phyloP scores from a whole-genome alignment of 2,329 filamentous ascomycete species.

The Metarhizium guizhouense region DNA sequence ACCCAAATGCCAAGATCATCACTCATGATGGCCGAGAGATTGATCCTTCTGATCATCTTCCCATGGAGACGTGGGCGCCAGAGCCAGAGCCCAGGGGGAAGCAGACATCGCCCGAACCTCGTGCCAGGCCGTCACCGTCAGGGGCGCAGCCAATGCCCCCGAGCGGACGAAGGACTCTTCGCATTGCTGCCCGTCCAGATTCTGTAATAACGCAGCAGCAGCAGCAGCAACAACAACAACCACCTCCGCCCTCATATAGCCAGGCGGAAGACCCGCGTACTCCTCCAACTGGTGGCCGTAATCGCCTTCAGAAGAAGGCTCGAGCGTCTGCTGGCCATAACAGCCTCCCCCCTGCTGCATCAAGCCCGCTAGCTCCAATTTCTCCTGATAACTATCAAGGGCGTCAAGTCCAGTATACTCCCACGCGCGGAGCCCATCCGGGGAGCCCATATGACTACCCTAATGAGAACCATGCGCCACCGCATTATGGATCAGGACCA shows the following conservation, averaged over 20 bases:
- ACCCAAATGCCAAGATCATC: slow-evolving; percentile 60
- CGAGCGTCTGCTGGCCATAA: slow-evolving; percentile 31
- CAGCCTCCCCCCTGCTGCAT: slow-evolving; percentile 25
- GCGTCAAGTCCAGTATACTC: slow-evolving; percentile 26
- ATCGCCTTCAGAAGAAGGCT: slow-evolving; percentile 57
- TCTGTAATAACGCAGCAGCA: slow-evolving; percentile 25
- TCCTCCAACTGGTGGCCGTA: slow-evolving; percentile 35
- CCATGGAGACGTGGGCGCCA: slow-evolving; percentile 68
- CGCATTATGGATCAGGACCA: slow-evolving; percentile 34
- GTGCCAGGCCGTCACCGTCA: slow-evolving; percentile 36
- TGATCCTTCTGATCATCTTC: slow-evolving; percentile 73
- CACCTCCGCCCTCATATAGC: slow-evolving; percentile 19
- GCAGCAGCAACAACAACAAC: slow-evolving; percentile 14
- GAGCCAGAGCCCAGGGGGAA: slow-evolving; percentile 52
- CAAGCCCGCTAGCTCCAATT: slow-evolving; percentile 44
- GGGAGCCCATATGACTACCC: slow-evolving; percentile 44
- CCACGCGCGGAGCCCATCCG: slow-evolving; percentile 28
- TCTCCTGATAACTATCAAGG: slow-evolving; percentile 43
- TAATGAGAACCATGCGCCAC: slow-evolving; percentile 41
- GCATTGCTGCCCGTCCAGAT: slow-evolving; percentile 40
- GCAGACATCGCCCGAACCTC: slow-evolving; percentile 20
- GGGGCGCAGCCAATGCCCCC: slow-evolving; percentile 45
- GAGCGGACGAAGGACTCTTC: slow-evolving; percentile 42
- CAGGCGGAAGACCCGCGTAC: slow-evolving; percentile 23
- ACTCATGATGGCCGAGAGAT: slow-evolving; percentile 68